Evolutionary conservation across 116 monocot genomes (phyloP), one percentile per base, ranked within the genome.

Genomic region (Posidonia oceanica): DNA sequence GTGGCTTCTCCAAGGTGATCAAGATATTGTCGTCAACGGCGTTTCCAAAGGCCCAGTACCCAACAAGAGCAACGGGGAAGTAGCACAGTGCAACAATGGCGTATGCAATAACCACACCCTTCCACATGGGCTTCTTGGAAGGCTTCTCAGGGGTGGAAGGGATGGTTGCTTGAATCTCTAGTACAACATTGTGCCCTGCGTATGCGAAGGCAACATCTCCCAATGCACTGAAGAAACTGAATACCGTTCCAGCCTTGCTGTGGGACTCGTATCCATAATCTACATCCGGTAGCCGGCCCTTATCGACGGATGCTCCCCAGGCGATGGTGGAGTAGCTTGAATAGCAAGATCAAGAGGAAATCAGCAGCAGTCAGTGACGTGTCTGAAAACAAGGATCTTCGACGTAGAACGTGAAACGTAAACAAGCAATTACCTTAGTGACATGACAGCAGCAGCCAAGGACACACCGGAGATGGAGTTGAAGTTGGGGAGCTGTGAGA

Each of bases 111-210:
- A 75, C 16, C 54, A 67, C 91, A 4, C 96, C 96, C 73, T 54
- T 89, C 89, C 88, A 91, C 96, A 97, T 97, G 0, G 91, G 83
- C 69, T 79, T 89, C 86, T 97, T 97, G 0, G 97, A 91, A 0
- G 97, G 97, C 52, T 74, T 84, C 72, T 89, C 92, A 4, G 89
- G 89, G 14, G 97, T 87, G 5, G 97, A 97, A 23, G 97, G 92
- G 22, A 97, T 87, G n/a, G 96, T 91, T 0, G 96, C 96, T 29
- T 97, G 96, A 69, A 91, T 97, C 76, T 97, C 96, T 17, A 97
- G 72, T 4, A 97, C 97, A 55, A 97, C 92, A 37, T 92, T 92
- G 82, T 97, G 97, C 0, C 89, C 97, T 0, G 97, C 89, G 40
- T 97, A 97, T 1, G 97, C 92, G 48, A 89, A 97, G 0, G 97